A percentile compares a stretch with the other conserved stretches of the same genome.
These are phyloP conservation scores for Fusarium pseudocircinatum DNA, from an alignment of 2,329 filamentous ascomycete species.

Conservation along the genomic window DNA sequence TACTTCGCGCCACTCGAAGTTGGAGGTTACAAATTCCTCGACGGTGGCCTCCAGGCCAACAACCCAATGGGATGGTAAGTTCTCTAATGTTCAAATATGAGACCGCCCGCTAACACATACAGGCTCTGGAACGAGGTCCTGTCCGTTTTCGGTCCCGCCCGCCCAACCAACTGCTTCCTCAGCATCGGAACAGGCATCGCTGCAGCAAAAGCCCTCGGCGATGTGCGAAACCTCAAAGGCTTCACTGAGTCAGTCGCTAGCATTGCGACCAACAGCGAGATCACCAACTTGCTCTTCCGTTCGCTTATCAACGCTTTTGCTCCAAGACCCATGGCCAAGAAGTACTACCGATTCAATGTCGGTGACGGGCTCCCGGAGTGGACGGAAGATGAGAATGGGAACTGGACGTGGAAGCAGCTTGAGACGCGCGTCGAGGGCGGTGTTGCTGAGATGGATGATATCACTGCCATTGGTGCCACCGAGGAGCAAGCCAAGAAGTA, in stretches of 20 bases:
- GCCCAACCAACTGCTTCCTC: neutral
- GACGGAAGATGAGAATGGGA: neutral
- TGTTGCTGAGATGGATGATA: neutral
- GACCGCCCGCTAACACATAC: neutral
- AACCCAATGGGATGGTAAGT: neutral
- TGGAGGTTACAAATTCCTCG: neutral
- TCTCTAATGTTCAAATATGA: rapidly evolving
- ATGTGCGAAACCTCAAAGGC: neutral
- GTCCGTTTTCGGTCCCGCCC: neutral
- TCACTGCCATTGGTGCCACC: neutral
- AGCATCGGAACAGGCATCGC: neutral
- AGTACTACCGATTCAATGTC: neutral
- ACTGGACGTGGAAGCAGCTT: neutral
- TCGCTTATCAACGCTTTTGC: neutral
- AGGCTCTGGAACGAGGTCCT: neutral
- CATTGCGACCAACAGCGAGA: neutral
- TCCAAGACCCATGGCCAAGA: neutral
- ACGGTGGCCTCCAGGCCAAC: neutral
- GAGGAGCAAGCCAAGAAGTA: neutral
- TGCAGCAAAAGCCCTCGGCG: neutral
- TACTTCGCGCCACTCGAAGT: neutral
- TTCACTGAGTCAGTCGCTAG: neutral
- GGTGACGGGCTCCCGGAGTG: neutral
- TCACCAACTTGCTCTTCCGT: neutral
- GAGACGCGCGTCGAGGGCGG: neutral